Evolutionary conservation across 768 basidiomycete species (phyloP).

Genomic region (Antrodiella citrinella): DNA sequence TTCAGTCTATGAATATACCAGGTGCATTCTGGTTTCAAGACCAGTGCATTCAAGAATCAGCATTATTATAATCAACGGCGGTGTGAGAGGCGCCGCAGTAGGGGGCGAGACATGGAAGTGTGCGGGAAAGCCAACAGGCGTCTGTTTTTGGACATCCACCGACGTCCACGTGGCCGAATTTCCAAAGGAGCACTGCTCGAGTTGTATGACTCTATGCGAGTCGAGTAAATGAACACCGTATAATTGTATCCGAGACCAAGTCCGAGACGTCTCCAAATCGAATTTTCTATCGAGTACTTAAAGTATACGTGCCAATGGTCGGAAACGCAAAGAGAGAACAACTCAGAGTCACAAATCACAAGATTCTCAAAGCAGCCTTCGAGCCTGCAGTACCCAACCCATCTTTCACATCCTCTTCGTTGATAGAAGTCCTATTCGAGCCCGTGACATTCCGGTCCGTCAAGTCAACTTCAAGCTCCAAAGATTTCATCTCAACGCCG

Average conservation of each 20-base stretch:
- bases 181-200: no score
- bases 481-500: neutral
- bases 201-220: neutral
- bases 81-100: no score
- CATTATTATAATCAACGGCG: no score
- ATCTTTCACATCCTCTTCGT: neutral
- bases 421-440: neutral
- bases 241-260: neutral
- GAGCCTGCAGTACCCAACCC: neutral
- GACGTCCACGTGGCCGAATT: no score
- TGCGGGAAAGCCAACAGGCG: no score
- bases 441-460: neutral
- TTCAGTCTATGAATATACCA: no score
- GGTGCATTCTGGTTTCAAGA: no score
- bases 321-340: neutral
- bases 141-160: no score
- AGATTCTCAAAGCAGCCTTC: neutral
- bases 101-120: no score
- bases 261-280: neutral
- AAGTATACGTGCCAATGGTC: no score
- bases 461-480: neutral
- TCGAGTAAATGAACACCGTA: neutral
- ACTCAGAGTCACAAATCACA: neutral
- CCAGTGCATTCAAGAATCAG: no score
- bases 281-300: neutral